Evolutionary conservation across 2,329 filamentous ascomycete species (phyloP).

Genomic region (Sclerotinia subarctica): DNA sequence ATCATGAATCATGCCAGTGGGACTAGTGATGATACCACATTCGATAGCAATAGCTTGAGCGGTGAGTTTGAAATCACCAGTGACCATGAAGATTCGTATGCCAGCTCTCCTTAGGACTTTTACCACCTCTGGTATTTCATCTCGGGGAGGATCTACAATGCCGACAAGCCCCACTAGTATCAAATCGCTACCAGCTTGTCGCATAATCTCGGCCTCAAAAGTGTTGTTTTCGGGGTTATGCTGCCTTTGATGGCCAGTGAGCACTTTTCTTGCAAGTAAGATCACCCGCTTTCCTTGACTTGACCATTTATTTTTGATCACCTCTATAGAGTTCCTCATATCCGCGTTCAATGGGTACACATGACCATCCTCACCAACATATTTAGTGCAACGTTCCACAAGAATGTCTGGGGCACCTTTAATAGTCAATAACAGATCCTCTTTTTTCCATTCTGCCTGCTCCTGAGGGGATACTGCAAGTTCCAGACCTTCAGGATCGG

Average conservation of each 20-base stretch:
- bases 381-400: conserved; percentile 63
- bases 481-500: conserved; percentile 23
- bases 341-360: conserved; percentile 47
- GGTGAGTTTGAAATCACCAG: conserved; percentile 73
- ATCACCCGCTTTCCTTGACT: conserved; percentile 64
- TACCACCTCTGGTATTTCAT: conserved; percentile 55
- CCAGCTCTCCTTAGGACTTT: conserved; percentile 62
- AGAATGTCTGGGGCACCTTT: conserved; percentile 70
- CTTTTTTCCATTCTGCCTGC: conserved; percentile 18
- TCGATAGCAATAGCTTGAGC: conserved; percentile 68
- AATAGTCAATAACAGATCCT: conserved; percentile 55
- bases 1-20: conserved; percentile 25
- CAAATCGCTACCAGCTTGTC: conserved; percentile 48
- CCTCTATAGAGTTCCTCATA: conserved; percentile 48
- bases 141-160: conserved; percentile 55
- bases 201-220: conserved; percentile 53
- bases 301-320: conserved; percentile 64
- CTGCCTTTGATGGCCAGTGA: conserved; percentile 20
- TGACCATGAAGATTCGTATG: conserved; percentile 73
- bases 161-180: conserved; percentile 54
- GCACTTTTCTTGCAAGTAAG: conserved; percentile 57
- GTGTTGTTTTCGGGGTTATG: conserved; percentile 39
- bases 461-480: conserved; percentile 23
- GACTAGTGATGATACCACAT: conserved; percentile 62
- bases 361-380: conserved; percentile 55